Percentiles rank a stretch among this genome's conserved stretches.
Conservation (phyloP, 768 basidiomycete species). For the Trichaptum fuscoviolaceum region DNA sequence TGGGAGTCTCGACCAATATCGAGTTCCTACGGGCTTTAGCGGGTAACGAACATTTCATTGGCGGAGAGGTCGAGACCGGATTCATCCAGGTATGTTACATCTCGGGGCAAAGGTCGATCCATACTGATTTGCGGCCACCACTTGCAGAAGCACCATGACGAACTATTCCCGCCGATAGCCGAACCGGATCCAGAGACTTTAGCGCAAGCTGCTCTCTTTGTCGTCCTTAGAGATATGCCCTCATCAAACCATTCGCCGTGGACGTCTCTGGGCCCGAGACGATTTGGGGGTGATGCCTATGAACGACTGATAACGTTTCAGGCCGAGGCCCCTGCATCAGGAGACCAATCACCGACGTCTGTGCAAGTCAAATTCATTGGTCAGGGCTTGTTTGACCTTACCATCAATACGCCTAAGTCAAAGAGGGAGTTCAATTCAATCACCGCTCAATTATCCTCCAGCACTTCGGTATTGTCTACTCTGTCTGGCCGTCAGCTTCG, state of each 20-base stretch:
- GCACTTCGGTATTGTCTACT: constrained; percentile 48
- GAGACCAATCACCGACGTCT: constrained; percentile 28
- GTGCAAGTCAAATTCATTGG: constrained; percentile 33
- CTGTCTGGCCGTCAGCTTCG: constrained; percentile 43
- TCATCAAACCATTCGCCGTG: constrained; percentile 46
- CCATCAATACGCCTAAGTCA: constrained; percentile 20
- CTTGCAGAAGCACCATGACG: constrained; percentile 70
- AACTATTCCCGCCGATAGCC: constrained; percentile 67
- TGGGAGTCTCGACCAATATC: constrained; percentile 87
- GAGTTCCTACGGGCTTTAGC: constrained; percentile 81
- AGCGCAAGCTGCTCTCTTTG: constrained; percentile 76
- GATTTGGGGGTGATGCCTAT: constrained; percentile 73
- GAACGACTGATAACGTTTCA: constrained; percentile 60
- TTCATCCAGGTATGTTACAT: constrained; percentile 67
- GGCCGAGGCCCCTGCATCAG: constrained; percentile 33
- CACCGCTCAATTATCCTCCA: constrained; percentile 49
- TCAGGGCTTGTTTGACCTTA: constrained; percentile 48
- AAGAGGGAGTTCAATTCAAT: constrained; percentile 40
- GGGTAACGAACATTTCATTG: constrained; percentile 69
- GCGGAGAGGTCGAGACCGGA: constrained; percentile 83
- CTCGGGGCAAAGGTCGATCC: neutral
- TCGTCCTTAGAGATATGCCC: constrained; percentile 59
- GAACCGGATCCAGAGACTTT: constrained; percentile 59
- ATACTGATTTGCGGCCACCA: neutral
- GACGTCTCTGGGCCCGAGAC: constrained; percentile 61